Conservation (phyloP, 805 yeast genomes). For the Lipomyces sp. region DNA sequence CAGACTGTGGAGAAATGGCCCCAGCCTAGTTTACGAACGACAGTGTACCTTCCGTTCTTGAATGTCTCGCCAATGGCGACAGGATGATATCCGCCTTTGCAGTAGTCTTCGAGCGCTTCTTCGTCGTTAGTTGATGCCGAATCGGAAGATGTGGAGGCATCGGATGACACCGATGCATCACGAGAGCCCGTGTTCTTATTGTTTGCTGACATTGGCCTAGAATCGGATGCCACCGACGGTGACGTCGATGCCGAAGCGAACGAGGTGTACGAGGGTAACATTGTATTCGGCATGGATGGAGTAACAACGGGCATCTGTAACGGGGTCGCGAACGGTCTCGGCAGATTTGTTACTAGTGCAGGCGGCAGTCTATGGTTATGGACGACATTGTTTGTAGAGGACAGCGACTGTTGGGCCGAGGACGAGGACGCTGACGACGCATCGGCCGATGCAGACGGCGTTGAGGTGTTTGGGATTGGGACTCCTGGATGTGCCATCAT, state of each 20-base stretch:
- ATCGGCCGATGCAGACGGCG: slow-evolving; percentile 2
- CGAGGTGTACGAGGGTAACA: slow-evolving; percentile 7
- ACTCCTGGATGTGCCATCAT: slow-evolving; percentile 20
- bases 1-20: slow-evolving; percentile 97
- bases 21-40: slow-evolving; percentile 96
- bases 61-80: slow-evolving; percentile 85
- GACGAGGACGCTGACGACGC: not conserved
- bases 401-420: not conserved
- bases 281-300: slow-evolving; percentile 16
- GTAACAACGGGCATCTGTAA: slow-evolving; percentile 16
- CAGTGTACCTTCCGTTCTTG: slow-evolving; percentile 72
- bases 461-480: slow-evolving; percentile 10
- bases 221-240: slow-evolving; percentile 13
- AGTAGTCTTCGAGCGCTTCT: slow-evolving; percentile 84
- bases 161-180: slow-evolving; percentile 19
- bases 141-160: slow-evolving; percentile 15
- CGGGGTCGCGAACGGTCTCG: slow-evolving; percentile 19
- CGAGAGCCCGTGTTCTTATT: slow-evolving; percentile 4
- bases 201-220: slow-evolving; percentile 11
- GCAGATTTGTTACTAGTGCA: slow-evolving; percentile 7
- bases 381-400: not conserved
- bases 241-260: slow-evolving; percentile 14
- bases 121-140: slow-evolving; percentile 55
- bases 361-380: slow-evolving; percentile 4
- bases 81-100: slow-evolving; percentile 95